A percentile compares a stretch with the other conserved stretches of the same genome.
These are phyloP conservation scores for Kurtzmaniella fragi DNA, from an alignment of 805 yeast genomes.

Conservation along the genomic window DNA sequence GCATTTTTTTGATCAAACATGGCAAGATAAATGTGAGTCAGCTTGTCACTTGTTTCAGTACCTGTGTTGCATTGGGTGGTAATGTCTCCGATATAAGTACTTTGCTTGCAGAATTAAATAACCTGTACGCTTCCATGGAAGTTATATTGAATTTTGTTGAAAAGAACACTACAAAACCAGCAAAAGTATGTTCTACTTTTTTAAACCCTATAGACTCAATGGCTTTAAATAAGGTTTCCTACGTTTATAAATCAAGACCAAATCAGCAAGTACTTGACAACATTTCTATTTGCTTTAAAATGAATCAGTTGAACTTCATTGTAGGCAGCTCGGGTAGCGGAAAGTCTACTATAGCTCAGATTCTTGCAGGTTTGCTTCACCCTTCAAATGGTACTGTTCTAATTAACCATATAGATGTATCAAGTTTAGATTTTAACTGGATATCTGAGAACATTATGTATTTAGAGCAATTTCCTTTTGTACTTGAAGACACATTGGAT, in stretches of 20 bases:
- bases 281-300: conserved; percentile 35
- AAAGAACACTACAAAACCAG: neutral
- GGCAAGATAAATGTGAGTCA: conserved; percentile 52
- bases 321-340: conserved; percentile 93
- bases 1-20: conserved; percentile 56
- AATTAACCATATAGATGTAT: conserved; percentile 50
- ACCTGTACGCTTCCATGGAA: conserved; percentile 64
- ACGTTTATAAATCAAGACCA: conserved; percentile 59
- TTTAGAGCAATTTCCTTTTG: conserved; percentile 64
- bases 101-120: conserved; percentile 58
- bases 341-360: conserved; percentile 71
- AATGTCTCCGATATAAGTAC: conserved; percentile 51
- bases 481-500: conserved; percentile 59
- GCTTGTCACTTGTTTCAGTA: conserved; percentile 77
- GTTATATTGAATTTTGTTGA: conserved; percentile 42
- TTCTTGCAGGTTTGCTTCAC: conserved; percentile 58
- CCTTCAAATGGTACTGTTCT: conserved; percentile 30
- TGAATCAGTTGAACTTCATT: conserved; percentile 51
- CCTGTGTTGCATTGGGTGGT: conserved; percentile 71
- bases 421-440: conserved; percentile 43
- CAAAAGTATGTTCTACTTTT: conserved; percentile 9
- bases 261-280: conserved; percentile 42
- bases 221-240: conserved; percentile 50
- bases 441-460: conserved; percentile 59
- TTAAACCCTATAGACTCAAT: conserved; percentile 41